A percentile compares a stretch with the other conserved stretches of the same genome.
Evolutionary conservation across 169 alveolate species (phyloP).

Genomic region (Plasmodium chabaudi): DNA sequence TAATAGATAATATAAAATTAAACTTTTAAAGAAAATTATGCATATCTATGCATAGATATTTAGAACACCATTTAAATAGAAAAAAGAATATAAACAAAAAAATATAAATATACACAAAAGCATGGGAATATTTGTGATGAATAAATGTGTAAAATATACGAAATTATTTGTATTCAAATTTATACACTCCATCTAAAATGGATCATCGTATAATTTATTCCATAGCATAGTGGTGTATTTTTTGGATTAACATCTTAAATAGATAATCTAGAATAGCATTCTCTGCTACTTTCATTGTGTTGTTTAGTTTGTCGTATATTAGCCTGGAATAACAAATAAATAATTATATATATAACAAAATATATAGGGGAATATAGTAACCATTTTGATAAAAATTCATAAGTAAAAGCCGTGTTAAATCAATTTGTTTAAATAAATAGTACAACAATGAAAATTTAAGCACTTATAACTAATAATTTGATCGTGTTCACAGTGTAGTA

Average conservation of each 20-base stretch:
- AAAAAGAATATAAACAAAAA: neutral
- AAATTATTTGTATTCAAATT: neutral
- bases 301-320: conserved; percentile 43
- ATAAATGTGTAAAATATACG: neutral
- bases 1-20: neutral
- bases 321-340: neutral
- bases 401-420: no score
- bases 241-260: conserved; percentile 18
- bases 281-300: conserved; percentile 55
- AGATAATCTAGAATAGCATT: conserved; percentile 47
- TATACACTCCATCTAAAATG: neutral
- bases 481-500: no score
- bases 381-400: no score
- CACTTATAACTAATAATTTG: no score
- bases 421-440: neutral
- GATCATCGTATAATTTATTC: conserved; percentile 4
- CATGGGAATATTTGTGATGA: neutral
- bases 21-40: neutral
- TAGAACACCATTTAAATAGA: neutral
- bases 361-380: no score
- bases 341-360: neutral
- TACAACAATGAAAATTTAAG: neutral
- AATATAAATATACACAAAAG: neutral
- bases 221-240: conserved; percentile 24
- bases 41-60: neutral